Percentiles rank a stretch among this genome's conserved stretches.
These are phyloP conservation scores for Cladophialophora carrionii DNA, from an alignment of 2,329 filamentous ascomycete genomes.

Conservation along the genomic window DNA sequence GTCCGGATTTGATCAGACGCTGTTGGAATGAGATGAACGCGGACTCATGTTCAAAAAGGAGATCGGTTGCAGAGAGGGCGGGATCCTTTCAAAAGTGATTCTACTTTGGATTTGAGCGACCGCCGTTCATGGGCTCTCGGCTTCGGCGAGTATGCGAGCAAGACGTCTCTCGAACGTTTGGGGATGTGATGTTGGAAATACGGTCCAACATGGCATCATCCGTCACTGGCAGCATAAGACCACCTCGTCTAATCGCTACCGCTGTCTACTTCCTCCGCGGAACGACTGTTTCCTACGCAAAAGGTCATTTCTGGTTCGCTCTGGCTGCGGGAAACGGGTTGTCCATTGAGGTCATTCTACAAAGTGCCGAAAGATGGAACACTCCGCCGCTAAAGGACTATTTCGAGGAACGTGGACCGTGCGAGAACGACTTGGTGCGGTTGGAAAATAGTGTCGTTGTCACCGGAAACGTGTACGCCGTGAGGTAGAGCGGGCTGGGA, in stretches of 20 bases:
- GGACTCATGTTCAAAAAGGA: neutral
- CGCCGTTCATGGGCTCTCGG: neutral
- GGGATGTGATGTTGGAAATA: neutral
- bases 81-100: neutral
- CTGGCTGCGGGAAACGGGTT: neutral
- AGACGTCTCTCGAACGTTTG: neutral
- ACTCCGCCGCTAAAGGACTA: neutral
- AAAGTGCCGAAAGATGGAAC: neutral
- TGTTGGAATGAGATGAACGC: neutral
- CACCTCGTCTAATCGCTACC: neutral
- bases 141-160: neutral
- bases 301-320: neutral
- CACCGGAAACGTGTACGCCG: neutral
- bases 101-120: neutral
- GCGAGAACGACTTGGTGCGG: neutral
- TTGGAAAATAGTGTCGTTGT: neutral
- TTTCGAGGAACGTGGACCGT: neutral
- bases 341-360: neutral
- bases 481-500: neutral
- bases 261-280: neutral
- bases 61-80: neutral
- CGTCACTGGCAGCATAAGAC: neutral
- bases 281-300: neutral
- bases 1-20: neutral
- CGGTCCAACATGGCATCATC: neutral